Evolutionary conservation across 2,329 filamentous ascomycete species (phyloP).

Genomic region (Teratosphaeria pseudoeucalypti): DNA sequence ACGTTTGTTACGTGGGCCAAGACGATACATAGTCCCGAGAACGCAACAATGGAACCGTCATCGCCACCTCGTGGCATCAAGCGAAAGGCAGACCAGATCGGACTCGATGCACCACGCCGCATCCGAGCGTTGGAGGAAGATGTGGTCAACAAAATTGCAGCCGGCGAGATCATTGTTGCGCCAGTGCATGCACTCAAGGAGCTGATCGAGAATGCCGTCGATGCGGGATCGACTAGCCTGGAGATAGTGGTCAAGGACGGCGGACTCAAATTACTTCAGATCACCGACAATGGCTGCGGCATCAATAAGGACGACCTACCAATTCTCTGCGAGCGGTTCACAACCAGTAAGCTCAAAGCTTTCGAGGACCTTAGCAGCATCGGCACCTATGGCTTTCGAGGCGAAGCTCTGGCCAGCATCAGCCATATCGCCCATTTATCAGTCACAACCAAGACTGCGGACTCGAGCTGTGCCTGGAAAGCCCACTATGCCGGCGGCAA

Average conservation of each 20-base stretch:
- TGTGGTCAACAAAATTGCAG: slow-evolving; percentile 97
- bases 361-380: slow-evolving; percentile 90
- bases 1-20: no score
- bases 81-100: slow-evolving; percentile 23
- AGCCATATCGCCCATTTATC: slow-evolving; percentile 95
- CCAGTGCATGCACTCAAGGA: slow-evolving; percentile 95
- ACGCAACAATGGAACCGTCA: neutral
- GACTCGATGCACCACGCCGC: slow-evolving; percentile 29
- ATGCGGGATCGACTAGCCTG: slow-evolving; percentile 85
- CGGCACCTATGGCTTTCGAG: slow-evolving; percentile 92
- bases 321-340: slow-evolving; percentile 91
- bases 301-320: slow-evolving; percentile 88
- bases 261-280: slow-evolving; percentile 87
- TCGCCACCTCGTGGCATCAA: slow-evolving; percentile 24
- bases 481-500: slow-evolving; percentile 79
- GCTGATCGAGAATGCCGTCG: slow-evolving; percentile 91
- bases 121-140: slow-evolving; percentile 76
- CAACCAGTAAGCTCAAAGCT: slow-evolving; percentile 85
- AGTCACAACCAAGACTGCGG: slow-evolving; percentile 85
- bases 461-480: slow-evolving; percentile 81
- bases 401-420: slow-evolving; percentile 92
- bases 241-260: slow-evolving; percentile 93
- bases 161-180: slow-evolving; percentile 95
- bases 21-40: no score
- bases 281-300: slow-evolving; percentile 92